phyloP scores from a whole-genome alignment of 768 basidiomycete species.

The Boletus pseudopeckii region DNA sequence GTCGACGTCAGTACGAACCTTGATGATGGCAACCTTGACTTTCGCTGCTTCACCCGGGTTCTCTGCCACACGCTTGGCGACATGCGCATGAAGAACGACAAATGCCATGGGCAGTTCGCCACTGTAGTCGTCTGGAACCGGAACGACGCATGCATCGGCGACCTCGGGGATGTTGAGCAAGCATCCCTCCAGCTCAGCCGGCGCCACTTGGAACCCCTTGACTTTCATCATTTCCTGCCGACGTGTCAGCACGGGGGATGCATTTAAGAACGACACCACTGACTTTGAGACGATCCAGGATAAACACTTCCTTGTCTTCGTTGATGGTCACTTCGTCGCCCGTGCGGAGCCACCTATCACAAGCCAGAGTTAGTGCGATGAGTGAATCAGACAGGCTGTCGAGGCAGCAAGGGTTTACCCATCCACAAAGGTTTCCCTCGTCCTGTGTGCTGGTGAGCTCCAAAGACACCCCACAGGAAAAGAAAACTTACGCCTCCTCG shows the following conservation, averaged over 20 bases:
- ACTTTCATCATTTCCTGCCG: constrained; percentile 64
- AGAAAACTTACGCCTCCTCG: constrained; percentile 50
- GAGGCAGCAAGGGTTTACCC: constrained; percentile 42
- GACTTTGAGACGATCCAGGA: constrained; percentile 64
- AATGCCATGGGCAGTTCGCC: constrained; percentile 74
- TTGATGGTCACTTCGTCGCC: constrained; percentile 62
- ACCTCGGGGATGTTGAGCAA: constrained; percentile 60
- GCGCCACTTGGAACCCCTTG: constrained; percentile 70
- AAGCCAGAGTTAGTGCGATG: not conserved
- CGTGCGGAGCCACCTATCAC: constrained; percentile 59
- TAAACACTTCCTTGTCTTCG: constrained; percentile 52
- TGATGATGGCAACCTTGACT: constrained; percentile 45
- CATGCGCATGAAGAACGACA: constrained; percentile 48
- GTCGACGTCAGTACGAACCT: constrained; percentile 34
- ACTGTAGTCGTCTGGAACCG: constrained; percentile 63
- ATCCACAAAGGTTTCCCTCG: constrained; percentile 63
- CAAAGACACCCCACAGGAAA: not conserved
- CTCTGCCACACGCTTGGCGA: constrained; percentile 33
- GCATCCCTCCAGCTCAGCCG: constrained; percentile 69
- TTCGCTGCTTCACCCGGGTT: constrained; percentile 28
- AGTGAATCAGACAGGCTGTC: not conserved
- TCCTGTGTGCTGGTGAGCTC: constrained; percentile 36
- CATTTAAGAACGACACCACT: not conserved
- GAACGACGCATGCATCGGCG: constrained; percentile 60
- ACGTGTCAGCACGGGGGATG: constrained; percentile 3